phyloP scores from a whole-genome alignment of 805 yeast species.

The Wickerhamia fluorescens region DNA sequence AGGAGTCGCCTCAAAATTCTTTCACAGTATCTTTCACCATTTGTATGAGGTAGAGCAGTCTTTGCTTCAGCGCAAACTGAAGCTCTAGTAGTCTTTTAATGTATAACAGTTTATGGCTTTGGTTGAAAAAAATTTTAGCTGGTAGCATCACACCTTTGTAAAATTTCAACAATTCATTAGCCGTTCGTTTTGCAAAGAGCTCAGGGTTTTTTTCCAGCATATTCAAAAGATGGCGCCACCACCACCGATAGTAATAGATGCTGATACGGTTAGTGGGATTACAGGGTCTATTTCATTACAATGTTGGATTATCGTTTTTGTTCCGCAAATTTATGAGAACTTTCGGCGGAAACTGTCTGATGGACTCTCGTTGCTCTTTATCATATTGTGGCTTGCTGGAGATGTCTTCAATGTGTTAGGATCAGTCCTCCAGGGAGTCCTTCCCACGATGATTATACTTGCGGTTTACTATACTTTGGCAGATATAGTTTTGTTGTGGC shows the following conservation, averaged over 20 bases:
- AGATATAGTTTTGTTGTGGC: constrained; percentile 75
- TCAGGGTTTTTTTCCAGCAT: no score
- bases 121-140: not conserved
- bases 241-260: constrained; percentile 57
- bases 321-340: constrained; percentile 93
- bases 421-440: constrained; percentile 78
- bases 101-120: not conserved
- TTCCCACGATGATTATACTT: constrained; percentile 89
- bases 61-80: constrained; percentile 1
- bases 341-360: constrained; percentile 80
- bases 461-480: constrained; percentile 93
- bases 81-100: not conserved
- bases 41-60: constrained; percentile 9
- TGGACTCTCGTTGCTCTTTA: constrained; percentile 81
- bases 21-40: constrained; percentile 5
- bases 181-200: no score
- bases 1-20: constrained; percentile 21
- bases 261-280: constrained; percentile 70
- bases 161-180: not conserved
- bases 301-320: constrained; percentile 96
- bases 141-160: not conserved
- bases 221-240: constrained; percentile 45
- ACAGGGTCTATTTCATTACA: constrained; percentile 87
- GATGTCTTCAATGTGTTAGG: constrained; percentile 93
- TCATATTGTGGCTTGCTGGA: constrained; percentile 87